These are phyloP conservation scores for Cinnamomum micranthum DNA, from an alignment of 164 flowering plant genomes.

Conservation along the genomic window DNA sequence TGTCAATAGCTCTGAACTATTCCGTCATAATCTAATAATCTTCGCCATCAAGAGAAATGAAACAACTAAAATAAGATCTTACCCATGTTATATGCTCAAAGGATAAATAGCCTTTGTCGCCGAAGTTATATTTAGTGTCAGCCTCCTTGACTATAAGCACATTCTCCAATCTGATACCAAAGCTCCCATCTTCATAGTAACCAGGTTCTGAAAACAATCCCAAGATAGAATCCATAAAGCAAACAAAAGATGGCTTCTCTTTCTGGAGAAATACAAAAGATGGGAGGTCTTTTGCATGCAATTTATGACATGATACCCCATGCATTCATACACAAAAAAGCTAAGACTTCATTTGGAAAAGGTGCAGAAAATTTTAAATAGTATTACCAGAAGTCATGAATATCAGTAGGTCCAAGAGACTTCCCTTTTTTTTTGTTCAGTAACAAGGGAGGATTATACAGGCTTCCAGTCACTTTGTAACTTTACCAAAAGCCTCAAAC, in stretches of 20 bases:
- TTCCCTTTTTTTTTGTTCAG: too few species aligned
- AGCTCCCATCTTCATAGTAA: conserved; percentile 93
- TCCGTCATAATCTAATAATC: neutral
- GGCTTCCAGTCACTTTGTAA: too few species aligned
- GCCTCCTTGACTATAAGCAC: conserved; percentile 86
- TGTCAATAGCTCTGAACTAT: neutral
- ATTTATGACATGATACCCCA: neutral
- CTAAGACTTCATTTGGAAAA: neutral
- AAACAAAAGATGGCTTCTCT: neutral
- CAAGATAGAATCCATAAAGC: conserved; percentile 6
- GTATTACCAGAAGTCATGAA: neutral
- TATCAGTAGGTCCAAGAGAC: neutral
- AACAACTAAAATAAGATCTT: conserved; percentile 16
- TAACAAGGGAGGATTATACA: too few species aligned
- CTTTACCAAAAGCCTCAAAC: too few species aligned
- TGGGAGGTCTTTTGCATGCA: neutral
- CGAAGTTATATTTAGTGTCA: conserved; percentile 84
- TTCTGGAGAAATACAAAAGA: neutral
- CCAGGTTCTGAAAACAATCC: conserved; percentile 78
- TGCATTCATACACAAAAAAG: neutral
- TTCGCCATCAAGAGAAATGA: neutral
- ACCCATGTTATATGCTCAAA: conserved; percentile 99
- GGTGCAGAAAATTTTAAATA: neutral
- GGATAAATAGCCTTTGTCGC: conserved; percentile 79
- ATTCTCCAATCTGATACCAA: conserved; percentile 96